Evolutionary conservation across 164 flowering plant species (phyloP).

Genomic region (Berberis vulgaris): DNA sequence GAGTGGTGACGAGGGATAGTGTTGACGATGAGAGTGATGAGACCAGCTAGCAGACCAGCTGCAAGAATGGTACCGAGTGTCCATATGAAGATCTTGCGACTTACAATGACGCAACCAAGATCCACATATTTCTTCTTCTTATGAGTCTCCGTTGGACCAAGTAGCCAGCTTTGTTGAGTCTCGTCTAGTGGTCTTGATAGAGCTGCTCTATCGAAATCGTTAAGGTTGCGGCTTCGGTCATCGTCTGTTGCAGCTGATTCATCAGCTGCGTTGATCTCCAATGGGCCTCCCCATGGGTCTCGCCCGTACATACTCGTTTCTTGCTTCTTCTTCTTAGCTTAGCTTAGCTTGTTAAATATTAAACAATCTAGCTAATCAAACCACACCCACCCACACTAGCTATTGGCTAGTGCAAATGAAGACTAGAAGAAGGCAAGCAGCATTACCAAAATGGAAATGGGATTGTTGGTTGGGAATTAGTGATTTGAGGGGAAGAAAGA

Average conservation of each 20-base stretch:
- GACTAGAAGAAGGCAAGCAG: no score
- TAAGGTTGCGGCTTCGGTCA: slow-evolving; percentile 77
- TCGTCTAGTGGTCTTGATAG: slow-evolving; percentile 46
- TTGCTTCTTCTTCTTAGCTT: background rate
- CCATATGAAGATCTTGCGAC: slow-evolving; percentile 48
- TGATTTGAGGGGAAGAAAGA: no score
- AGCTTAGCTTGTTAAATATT: no score
- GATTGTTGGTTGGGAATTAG: no score
- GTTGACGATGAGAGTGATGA: slow-evolving; percentile 44
- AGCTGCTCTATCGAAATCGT: slow-evolving; percentile 84
- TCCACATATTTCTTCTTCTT: slow-evolving; percentile 70
- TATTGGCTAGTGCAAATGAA: no score
- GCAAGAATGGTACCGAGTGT: slow-evolving; percentile 22
- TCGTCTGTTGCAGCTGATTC: slow-evolving; percentile 76
- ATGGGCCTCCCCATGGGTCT: slow-evolving; percentile 95
- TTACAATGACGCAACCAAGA: slow-evolving; percentile 60
- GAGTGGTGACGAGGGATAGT: slow-evolving; percentile 41
- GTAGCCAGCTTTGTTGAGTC: slow-evolving; percentile 13
- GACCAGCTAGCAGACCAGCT: background rate
- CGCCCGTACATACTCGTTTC: slow-evolving; percentile 54
- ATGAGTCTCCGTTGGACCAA: slow-evolving; percentile 41
- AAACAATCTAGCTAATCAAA: background rate
- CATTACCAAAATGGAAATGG: no score
- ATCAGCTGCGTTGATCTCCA: slow-evolving; percentile 77
- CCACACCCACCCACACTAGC: no score